These are phyloP conservation scores for Paspalum vaginatum DNA, from an alignment of 176 grass and related monocot species.

Conservation along the genomic window DNA sequence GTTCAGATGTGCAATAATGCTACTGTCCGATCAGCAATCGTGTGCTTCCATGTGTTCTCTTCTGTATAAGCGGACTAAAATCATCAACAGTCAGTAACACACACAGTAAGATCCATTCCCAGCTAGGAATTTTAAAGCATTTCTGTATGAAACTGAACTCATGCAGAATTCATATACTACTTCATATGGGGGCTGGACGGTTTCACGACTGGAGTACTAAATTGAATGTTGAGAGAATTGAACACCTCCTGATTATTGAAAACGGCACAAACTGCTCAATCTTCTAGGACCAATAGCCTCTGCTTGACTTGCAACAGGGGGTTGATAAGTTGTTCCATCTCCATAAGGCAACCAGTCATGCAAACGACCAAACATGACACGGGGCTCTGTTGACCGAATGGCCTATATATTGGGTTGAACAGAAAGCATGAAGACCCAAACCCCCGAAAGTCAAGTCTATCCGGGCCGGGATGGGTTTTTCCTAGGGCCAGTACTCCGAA, in stretches of 20 bases:
- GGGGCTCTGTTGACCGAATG: too few relatives aligned
- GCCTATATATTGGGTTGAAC: too few relatives aligned
- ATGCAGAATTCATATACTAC: neutral
- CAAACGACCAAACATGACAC: too few relatives aligned
- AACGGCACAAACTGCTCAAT: neutral
- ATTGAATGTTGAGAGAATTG: neutral
- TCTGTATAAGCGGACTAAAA: neutral
- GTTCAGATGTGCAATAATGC: neutral
- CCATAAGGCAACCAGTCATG: too few relatives aligned
- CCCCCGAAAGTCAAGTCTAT: too few relatives aligned
- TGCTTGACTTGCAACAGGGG: too few relatives aligned
- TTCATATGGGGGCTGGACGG: neutral
- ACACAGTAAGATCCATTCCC: neutral
- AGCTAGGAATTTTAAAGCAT: neutral
- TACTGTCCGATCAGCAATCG: too few relatives aligned
- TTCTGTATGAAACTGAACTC: neutral
- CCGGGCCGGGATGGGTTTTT: too few relatives aligned
- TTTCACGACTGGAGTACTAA: neutral
- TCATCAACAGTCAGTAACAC: neutral
- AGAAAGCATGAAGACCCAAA: too few relatives aligned
- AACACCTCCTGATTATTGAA: neutral
- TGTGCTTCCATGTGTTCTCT: neutral
- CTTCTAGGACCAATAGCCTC: too few relatives aligned
- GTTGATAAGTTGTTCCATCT: too few relatives aligned
- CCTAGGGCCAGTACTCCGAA: too few relatives aligned